These are phyloP conservation scores for Infundibulicybe gibba DNA, from an alignment of 768 basidiomycete genomes.

Conservation along the genomic window DNA sequence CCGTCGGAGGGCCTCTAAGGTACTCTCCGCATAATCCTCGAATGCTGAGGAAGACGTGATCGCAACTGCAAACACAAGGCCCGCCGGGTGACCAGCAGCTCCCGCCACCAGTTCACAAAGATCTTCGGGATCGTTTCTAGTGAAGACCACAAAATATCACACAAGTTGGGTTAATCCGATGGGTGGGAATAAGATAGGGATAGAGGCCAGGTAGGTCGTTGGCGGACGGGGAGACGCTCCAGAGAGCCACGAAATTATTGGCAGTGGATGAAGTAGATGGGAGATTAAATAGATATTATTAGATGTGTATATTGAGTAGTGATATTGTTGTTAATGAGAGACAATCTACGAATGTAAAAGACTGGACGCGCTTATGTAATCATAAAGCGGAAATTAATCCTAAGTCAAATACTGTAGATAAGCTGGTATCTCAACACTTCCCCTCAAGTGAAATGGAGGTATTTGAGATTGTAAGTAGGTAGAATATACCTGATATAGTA, in stretches of 20 bases:
- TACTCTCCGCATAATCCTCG: slow-evolving; percentile 72
- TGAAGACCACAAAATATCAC: slow-evolving; percentile 83
- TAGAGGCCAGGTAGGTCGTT: slow-evolving; percentile 82
- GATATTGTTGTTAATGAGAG: no score
- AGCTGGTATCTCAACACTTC: no score
- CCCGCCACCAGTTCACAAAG: slow-evolving; percentile 75
- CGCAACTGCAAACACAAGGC: slow-evolving; percentile 87
- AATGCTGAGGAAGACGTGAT: slow-evolving; percentile 80
- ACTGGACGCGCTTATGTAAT: no score
- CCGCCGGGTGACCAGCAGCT: slow-evolving; percentile 96
- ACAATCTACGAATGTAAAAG: no score
- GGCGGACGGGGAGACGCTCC: slow-evolving; percentile 70
- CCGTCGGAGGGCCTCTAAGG: slow-evolving; percentile 83
- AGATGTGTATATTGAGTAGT: no score
- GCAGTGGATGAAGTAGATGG: no score
- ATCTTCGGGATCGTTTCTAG: slow-evolving; percentile 74
- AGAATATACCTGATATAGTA: no score
- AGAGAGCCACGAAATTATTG: slow-evolving; percentile 85
- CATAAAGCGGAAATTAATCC: no score
- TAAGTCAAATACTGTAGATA: no score
- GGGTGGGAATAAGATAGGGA: slow-evolving; percentile 91
- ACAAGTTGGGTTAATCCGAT: slow-evolving; percentile 95
- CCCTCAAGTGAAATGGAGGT: no score
- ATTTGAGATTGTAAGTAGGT: no score
- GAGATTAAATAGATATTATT: no score